Base-by-base conservation (phyloP, 2,329 filamentous ascomycete genomes). In the Zalaria obscura region DNA sequence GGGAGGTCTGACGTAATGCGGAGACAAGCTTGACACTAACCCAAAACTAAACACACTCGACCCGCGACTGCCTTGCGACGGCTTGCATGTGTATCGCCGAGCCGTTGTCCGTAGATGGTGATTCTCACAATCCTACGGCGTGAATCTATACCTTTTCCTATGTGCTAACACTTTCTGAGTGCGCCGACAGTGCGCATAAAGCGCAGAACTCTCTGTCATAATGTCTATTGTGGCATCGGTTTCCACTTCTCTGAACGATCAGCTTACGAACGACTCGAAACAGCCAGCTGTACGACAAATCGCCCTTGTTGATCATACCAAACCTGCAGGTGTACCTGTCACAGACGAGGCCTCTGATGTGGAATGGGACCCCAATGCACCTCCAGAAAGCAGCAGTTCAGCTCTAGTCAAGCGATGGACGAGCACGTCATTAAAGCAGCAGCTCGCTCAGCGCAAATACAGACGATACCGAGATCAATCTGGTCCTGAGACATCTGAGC, bases 281-380 rank as follows among this genome's bases (percentile, higher is more conserved):
- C 52, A 43, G 47, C 44, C 39, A 48, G 55, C 40, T 54, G 77
- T 81, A 52, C 81, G 84, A 59, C 77, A 79, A 57, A 87, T 88
- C 54, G 63, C 57, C 49, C 73, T 88, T 32, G 67, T 83, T 49
- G 79, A 85, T 57, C 62, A 63, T 38, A 62, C 66, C 29, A 57
- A 59, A 27, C 28, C 43, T 28, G 40, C 45, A 27, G 46, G 49
- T 45, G 48, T 50, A 50, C 48, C 43, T 35, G 50, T 27, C 9
- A 5, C n/a, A 25, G 36, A 38, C 25, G 36, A 38, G 18, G n/a
- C 26, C 5, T 38, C 36, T 27, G 36, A 27, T 27, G 11, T 25
- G 7, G 36, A 38, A 25, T 5, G 11, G 9, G 36, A n/a, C 8
- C 18, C 11, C 11, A 18, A 18, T 18, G 25, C 26, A 4, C 32